These are phyloP conservation scores for Botryotinia convoluta DNA, from an alignment of 2,329 filamentous ascomycete genomes.

Conservation along the genomic window DNA sequence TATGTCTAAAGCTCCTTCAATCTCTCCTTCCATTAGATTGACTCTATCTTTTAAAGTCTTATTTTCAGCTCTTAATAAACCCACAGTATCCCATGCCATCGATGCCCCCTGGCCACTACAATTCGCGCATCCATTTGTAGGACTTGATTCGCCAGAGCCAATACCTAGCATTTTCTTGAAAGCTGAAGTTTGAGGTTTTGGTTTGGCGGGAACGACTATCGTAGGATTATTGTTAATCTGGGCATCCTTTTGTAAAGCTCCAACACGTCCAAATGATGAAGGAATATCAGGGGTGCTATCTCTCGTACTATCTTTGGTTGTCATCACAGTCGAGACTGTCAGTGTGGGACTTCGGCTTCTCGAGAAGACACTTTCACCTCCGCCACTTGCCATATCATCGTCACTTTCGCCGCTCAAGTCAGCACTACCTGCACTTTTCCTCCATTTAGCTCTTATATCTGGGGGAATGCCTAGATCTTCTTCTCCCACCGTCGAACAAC, in stretches of 20 bases:
- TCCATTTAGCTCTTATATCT: constrained; percentile 22
- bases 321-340: constrained; percentile 20
- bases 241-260: constrained; percentile 9
- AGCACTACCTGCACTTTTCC: constrained; percentile 35
- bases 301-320: constrained; percentile 15
- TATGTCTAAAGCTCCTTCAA: constrained; percentile 55
- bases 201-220: constrained; percentile 28
- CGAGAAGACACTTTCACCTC: constrained; percentile 49
- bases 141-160: constrained; percentile 22
- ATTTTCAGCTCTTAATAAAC: constrained; percentile 60
- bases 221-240: constrained; percentile 20
- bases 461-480: constrained; percentile 35
- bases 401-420: constrained; percentile 36
- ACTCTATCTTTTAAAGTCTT: constrained; percentile 58
- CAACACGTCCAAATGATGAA: constrained; percentile 8
- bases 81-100: constrained; percentile 64
- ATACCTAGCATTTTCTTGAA: constrained; percentile 49
- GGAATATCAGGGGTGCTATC: constrained; percentile 8
- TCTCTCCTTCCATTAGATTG: constrained; percentile 55
- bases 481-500: constrained; percentile 13
- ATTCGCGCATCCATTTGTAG: constrained; percentile 47
- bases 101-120: constrained; percentile 58
- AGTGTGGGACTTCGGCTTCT: constrained; percentile 57
- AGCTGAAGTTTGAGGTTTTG: constrained; percentile 42
- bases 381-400: constrained; percentile 20